These are phyloP conservation scores for Persicaria maculosa DNA, from an alignment of 148 eudicot species.

Conservation along the genomic window DNA sequence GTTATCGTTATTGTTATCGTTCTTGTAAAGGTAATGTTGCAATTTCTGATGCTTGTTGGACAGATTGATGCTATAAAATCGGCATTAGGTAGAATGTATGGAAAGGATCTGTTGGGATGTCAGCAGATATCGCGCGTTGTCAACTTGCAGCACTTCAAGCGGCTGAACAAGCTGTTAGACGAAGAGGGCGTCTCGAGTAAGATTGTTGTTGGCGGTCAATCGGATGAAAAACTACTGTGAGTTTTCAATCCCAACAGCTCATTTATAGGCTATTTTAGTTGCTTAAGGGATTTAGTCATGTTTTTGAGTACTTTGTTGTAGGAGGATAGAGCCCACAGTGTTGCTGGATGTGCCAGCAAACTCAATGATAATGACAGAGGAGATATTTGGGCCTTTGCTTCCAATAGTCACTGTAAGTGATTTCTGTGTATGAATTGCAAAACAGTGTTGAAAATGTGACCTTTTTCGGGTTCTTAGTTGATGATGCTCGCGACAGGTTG, in stretches of 20 bases:
- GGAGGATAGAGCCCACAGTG: conserved; percentile 65
- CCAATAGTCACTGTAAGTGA: conserved; percentile 62
- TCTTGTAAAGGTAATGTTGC: not conserved
- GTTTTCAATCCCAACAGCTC: conserved; percentile 12
- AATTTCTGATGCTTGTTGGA: conserved; percentile 6
- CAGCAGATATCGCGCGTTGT: conserved; percentile 49
- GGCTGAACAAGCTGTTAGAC: conserved; percentile 36
- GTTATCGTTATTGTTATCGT: not conserved
- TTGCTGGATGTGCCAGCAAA: conserved; percentile 52
- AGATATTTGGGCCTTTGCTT: conserved; percentile 73
- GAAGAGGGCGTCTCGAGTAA: conserved; percentile 43
- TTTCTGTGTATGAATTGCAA: not conserved
- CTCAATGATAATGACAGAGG: conserved; percentile 51
- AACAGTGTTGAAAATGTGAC: not conserved
- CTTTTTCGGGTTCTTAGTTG: not conserved
- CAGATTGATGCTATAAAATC: conserved; percentile 43
- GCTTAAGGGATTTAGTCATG: not conserved
- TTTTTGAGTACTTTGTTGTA: conserved; percentile 13
- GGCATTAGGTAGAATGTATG: conserved; percentile 37
- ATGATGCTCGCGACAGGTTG: conserved; percentile 33
- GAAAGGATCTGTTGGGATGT: conserved; percentile 43
- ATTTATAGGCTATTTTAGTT: not conserved
- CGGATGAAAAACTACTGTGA: conserved; percentile 38
- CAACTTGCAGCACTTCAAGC: conserved; percentile 38
- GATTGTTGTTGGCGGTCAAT: conserved; percentile 56